A percentile compares a stretch with the other conserved stretches of the same genome.
phyloP scores from a whole-genome alignment of 176 grass and related monocot genomes.

The Carex pumila region DNA sequence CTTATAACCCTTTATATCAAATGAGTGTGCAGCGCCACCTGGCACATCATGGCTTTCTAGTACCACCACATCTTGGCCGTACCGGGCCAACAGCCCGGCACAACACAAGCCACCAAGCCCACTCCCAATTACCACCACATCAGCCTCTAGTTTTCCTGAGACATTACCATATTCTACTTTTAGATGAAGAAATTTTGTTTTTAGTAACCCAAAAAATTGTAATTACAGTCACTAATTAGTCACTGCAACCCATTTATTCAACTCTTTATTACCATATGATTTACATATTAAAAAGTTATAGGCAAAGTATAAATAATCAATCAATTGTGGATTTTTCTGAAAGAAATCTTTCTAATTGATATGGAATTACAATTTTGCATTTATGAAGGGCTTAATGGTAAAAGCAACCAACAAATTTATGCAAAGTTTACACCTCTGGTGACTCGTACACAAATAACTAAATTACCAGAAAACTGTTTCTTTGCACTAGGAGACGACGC shows the following conservation, averaged over 20 bases:
- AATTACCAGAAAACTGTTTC: constrained; percentile 27
- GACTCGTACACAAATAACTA: background rate
- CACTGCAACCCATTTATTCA: background rate
- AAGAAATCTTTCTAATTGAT: background rate
- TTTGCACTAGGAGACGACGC: constrained; percentile 25
- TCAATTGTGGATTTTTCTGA: too few relatives aligned
- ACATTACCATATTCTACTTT: background rate
- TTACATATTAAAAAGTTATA: too few relatives aligned
- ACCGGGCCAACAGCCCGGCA: constrained; percentile 75
- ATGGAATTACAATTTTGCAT: background rate
- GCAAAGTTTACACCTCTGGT: background rate
- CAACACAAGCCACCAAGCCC: constrained; percentile 83
- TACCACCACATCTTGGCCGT: constrained; percentile 73
- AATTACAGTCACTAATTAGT: background rate
- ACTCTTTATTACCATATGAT: too few relatives aligned
- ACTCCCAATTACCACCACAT: constrained; percentile 86
- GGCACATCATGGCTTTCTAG: constrained; percentile 89
- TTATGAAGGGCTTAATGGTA: background rate
- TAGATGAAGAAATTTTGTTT: background rate
- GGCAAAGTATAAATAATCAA: too few relatives aligned
- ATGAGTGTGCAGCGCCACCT: constrained; percentile 87
- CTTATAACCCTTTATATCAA: constrained; percentile 85
- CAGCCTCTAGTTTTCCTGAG: constrained; percentile 63
- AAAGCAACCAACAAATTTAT: background rate
- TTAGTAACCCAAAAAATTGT: background rate